Conservation (phyloP, 2,329 filamentous ascomycete species). For the Fusarium irregulare region DNA sequence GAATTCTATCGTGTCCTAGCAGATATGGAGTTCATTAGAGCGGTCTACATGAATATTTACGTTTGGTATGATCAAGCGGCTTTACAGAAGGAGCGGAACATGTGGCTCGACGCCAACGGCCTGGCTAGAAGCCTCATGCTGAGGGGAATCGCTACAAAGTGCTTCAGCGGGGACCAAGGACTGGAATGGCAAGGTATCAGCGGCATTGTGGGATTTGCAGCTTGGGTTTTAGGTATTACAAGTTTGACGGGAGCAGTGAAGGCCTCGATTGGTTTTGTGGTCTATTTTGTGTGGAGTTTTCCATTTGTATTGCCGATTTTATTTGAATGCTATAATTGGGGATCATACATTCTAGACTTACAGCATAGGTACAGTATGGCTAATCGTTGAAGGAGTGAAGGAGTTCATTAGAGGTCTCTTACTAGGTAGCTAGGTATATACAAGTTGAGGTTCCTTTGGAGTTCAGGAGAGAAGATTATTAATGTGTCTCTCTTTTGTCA, state of each 20-base stretch:
- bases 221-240: background rate
- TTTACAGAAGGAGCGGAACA: conserved; percentile 35
- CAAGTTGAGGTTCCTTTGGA: background rate
- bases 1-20: background rate
- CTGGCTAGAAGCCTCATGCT: conserved; percentile 48
- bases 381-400: background rate
- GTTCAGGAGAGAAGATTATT: background rate
- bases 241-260: background rate
- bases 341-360: background rate
- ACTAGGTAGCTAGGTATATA: background rate
- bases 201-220: background rate
- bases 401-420: background rate
- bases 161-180: conserved; percentile 16
- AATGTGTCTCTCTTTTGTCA: background rate
- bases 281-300: background rate
- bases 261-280: background rate
- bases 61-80: conserved; percentile 35
- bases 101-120: conserved; percentile 50
- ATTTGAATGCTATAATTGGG: background rate
- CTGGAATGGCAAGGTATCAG: background rate
- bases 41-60: background rate
- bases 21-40: conserved; percentile 20
- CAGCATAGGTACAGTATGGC: background rate
- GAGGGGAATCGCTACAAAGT: conserved; percentile 7
- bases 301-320: background rate